Evolutionary conservation across 1,284 basidiomycete genomes (phyloP), one percentile per base, ranked within the genome.

Genomic region (Cryptococcus sp.): DNA sequence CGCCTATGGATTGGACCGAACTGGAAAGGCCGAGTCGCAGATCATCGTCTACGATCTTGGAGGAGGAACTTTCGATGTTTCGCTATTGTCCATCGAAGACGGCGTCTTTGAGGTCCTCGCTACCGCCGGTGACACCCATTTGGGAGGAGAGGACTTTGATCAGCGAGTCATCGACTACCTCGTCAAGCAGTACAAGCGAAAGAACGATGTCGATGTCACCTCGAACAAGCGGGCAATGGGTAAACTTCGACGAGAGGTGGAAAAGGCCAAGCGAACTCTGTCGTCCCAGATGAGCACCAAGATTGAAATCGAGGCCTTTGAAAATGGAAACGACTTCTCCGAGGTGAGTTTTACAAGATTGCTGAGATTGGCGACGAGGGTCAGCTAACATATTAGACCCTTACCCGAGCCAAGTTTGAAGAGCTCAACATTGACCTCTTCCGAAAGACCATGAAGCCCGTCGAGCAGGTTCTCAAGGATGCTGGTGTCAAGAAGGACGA

Each of bases 131-230:
- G 93, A 98, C 77, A 97, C 94, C 56, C 94, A 97, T 74, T 86
- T 97, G 57, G 94, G 94, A 80, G 94, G 94, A 76, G 94, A 97
- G 78, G 94, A 97, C 78, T 97, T 97, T 73, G 93, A 97, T 76
- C 94, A 97, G 81, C 86, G 89, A 48, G 82, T 94, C 56, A 91
- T 94, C 62, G 87, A 94, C 57, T 84, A 91, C 80, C 81, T 95
- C 68, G 80, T 84, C 79, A 93, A 94, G 79, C 75, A 78, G 53
- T 95, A 93, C 85, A 93, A 93, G 83, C 87, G 86, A 80, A 94
- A 94, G 82, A 87, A 86, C 33, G 87, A 86, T 53, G 86, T 85
- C 53, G 93, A 97, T 66, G 88, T 93, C 53, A 79, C 80, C 54
- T 79, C 75, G 70, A 95, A 97, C 80, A 81, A 87, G 66, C 82